phyloP scores from a whole-genome alignment of 225 moss, liverwort and hornwort genomes.

The Lunularia cruciata region DNA sequence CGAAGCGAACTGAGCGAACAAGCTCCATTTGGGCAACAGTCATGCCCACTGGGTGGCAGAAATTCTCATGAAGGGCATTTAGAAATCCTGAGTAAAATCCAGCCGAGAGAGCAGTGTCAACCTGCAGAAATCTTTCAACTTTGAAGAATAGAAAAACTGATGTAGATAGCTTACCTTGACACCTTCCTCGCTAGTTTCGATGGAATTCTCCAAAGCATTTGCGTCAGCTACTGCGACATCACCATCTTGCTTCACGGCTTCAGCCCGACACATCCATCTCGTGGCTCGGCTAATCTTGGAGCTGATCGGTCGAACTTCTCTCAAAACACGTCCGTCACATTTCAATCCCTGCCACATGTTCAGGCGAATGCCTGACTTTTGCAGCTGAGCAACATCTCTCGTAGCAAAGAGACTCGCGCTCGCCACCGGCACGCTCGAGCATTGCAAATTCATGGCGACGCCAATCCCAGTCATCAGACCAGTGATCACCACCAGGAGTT shows the following conservation, averaged over 20 bases:
- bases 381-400: not conserved
- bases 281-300: not conserved
- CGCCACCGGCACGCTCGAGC: not conserved
- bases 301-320: not conserved
- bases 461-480: not conserved
- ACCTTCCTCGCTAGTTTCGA: not conserved
- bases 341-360: constrained; percentile 2
- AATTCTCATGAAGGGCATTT: not conserved
- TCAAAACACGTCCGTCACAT: not conserved
- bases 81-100: no score
- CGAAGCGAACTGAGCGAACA: no score
- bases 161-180: not conserved
- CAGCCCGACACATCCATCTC: not conserved
- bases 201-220: not conserved
- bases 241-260: constrained; percentile 9
- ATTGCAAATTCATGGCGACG: not conserved
- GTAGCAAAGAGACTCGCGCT: not conserved
- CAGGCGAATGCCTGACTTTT: not conserved
- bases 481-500: not conserved
- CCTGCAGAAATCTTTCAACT: not conserved
- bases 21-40: no score
- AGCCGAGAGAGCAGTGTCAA: no score
- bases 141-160: not conserved
- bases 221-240: not conserved
- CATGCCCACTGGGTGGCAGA: no score